Conservation (phyloP, 352 stramenopile species). For the Globisporangium sylvaticum region DNA sequence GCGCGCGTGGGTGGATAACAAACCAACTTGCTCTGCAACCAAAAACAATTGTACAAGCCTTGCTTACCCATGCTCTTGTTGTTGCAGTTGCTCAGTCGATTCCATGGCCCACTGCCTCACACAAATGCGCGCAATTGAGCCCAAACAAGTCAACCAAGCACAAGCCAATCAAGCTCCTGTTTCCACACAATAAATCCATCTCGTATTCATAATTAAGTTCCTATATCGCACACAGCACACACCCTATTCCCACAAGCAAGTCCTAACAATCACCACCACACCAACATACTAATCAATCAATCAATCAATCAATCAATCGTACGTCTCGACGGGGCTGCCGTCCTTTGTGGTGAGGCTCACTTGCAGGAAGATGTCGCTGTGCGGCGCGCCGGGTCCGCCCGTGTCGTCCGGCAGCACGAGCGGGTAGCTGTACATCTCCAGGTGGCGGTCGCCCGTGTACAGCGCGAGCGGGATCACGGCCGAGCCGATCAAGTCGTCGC, state of each 20-base stretch:
- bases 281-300: neutral
- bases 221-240: neutral
- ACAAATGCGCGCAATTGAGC: too few species aligned
- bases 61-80: too few species aligned
- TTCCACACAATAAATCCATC: neutral
- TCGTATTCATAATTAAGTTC: neutral
- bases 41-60: too few species aligned
- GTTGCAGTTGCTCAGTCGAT: too few species aligned
- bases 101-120: too few species aligned
- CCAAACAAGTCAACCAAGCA: too few species aligned
- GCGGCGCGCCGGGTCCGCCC: slow-evolving; percentile 33
- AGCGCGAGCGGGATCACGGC: slow-evolving; percentile 61
- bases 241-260: neutral
- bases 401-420: slow-evolving; percentile 60
- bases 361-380: slow-evolving; percentile 62
- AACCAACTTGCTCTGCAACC: too few species aligned
- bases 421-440: slow-evolving; percentile 67
- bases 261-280: neutral
- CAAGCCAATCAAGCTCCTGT: neutral
- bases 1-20: too few species aligned
- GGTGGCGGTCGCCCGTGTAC: slow-evolving; percentile 50
- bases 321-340: slow-evolving; percentile 40
- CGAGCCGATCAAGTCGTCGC: slow-evolving; percentile 71
- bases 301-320: slow-evolving; percentile 15
- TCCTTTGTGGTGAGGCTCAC: slow-evolving; percentile 52